Base-by-base conservation (phyloP, 176 grass and related monocot genomes). In the Raddia distichophylla region DNA sequence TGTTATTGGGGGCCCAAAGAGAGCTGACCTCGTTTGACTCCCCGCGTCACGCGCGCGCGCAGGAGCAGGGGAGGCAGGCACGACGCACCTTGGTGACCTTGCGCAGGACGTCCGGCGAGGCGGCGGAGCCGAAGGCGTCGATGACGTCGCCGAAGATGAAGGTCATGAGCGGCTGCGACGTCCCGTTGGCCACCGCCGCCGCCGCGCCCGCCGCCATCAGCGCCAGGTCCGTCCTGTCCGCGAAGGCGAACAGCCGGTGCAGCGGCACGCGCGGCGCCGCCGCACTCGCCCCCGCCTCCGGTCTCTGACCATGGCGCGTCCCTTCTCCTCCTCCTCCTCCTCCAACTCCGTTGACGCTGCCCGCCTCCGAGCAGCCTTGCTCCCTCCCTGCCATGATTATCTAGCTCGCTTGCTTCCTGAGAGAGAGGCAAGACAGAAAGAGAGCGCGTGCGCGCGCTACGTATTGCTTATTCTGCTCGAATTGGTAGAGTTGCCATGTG, bases 91-190 rank as follows among this genome's bases (percentile, higher is more conserved):
- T 72, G 72, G 53, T 60, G 54, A 94, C 89, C n/a, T 58, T 78
- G 73, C 19, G 62, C n/a, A 89, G 53, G 32, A 92, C 61, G 47
- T 81, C 64, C 5, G 64, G 4, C 2, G 40, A 54, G 33, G 77
- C 63, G 48, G 68, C 65, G 67, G 62, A 76, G 68, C 93, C 90
- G 67, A 97, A 97, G n/a, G 88, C 90, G 70, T 91, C 40, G 79
- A 97, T 84, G 79, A 91, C 71, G 60, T 91, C 64, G 45, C 91
- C 93, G 65, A 97, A 85, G 74, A 97, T 89, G 72, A 93, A 75
- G 50, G 91, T 91, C 91, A 97, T 97, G 42, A 91, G 18, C 72
- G 94, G 91, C 75, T 84, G 86, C 37, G 84, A 67, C 88, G 93
- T 85, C 67, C 94, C 91, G 62, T 85, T 93, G 37, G 80, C 91